Base-by-base conservation (phyloP, 257 asterid genomes). In the Solanum bulbocastanum region DNA sequence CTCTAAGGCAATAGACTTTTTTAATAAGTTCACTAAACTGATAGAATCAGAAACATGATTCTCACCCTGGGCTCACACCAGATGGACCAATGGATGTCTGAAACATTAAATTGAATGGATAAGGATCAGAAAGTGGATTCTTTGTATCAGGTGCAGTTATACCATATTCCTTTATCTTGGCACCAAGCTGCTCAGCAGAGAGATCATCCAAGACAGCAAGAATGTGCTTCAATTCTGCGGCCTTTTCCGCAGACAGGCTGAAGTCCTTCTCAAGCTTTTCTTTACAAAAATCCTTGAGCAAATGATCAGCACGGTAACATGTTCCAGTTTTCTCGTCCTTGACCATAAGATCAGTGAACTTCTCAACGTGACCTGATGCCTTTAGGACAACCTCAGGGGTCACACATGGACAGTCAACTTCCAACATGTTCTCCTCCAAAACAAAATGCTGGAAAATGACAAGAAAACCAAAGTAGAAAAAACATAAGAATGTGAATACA, bases 331-430 rank as follows among this genome's bases (percentile, higher is more conserved):
- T 88, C 81, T 88, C 92, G 36, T 90, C 92, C 89, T 88, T 90
- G 25, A 90, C 92, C 92, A 90, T 90, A 49, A 90, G 90, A 79
- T 87, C 91, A 16, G 91, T 90, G 66, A 90, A 90, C 85, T 90
- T 90, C 0, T 90, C 91, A 11, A 90, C 90, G 25, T 90, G 91
- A 40, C 91, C 91, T n/a, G 91, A 89, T 27, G 91, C 90, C 87
- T 79, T 87, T 8, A 90, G 88, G 85, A 90, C 90, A 66, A 73
- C 22, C 89, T 90, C 88, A 52, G 91, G 90, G 52, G 91, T 90
- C 65, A 90, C 90, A 81, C 87, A 90, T 40, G 91, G 91, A 27
- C 91, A 90, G 85, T 87, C 90, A 85, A 90, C 88, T 87, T 90
- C 91, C 84, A 90, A 74, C 91, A 90, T 90, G 71, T 86, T 90